Base-by-base conservation (phyloP, 2,329 filamentous ascomycete genomes). In the Ophidiomyces ophidiicola region DNA sequence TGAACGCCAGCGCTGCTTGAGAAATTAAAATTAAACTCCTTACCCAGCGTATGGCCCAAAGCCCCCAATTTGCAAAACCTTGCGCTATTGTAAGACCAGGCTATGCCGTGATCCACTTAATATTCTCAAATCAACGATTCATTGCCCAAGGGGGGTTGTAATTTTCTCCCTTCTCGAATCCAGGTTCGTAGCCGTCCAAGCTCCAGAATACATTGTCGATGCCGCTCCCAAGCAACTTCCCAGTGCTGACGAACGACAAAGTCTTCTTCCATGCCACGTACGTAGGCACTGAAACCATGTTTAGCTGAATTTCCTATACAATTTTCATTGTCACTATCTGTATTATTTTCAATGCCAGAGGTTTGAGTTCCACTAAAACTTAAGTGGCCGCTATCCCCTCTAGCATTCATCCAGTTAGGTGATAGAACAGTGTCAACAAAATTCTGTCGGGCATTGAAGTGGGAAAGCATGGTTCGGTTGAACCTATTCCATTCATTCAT, bases 401-500 rank as follows among this genome's bases (percentile, higher is more conserved):
- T 58, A 2, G 69, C 65, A 24, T 64, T 64, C 24, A 76, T 63
- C 66, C 72, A 77, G 35, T 58, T 58, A 3, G 58, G 57, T 0
- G 56, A 59, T 44, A 62, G 67, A 18, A 57, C 65, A 14, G 54
- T 66, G 46, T 64, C 57, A 11, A 64, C 59, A 12, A 65, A 62
- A 8, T 65, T 61, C 45, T 72, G 68, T 21, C 74, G 63, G 1
- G 63, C 60, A 10, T 62, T 62, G 50, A 78, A 76, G 46, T 78
- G 71, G 3, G 59, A 56, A 6, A 75, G 59, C 59, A 79, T 71
- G 11, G 57, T 63, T 21, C 62, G 58, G 47, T 73, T 71, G 52
- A 73, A 78, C 2, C 50, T 50, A 46, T 68, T 67, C 63, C 70
- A 78, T n/a, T 70, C 66, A 23, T 59, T 59, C 48, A 76, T 66